Evolutionary conservation across 768 basidiomycete genomes (phyloP), one percentile per base, ranked within the genome.

Genomic region (Lactarius vividus): DNA sequence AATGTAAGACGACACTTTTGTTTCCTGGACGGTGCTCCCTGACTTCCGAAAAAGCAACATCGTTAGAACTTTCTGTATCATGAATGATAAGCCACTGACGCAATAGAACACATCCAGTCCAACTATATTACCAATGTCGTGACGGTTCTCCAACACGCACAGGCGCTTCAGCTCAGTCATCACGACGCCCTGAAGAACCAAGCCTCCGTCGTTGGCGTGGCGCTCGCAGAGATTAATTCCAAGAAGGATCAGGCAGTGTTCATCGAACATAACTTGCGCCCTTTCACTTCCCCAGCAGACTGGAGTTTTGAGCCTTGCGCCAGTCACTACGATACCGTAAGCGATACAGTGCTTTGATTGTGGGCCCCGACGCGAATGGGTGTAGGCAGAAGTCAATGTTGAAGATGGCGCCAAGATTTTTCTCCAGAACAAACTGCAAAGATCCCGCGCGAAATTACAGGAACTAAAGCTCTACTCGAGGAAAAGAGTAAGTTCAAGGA

Each of bases 271-370:
- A 94, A 94, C 72, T 74, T 85, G 40, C 80, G 88, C 39, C 80
- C 84, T 3, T 94, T 93, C 73, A 78, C 76, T 35, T 75, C 82
- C 13, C 91, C 92, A 10, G 72, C 70, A 13, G 87, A 92, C 72
- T 91, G 85, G 87, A 75, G 67, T 52, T 94, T 93, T 71, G 91
- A 94, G 73, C 88, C 91, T 16, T 91, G 88, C 67, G 68, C 81
- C 8, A 83, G 77, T 61, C 85, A 89, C 69, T 94, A 94, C 73
- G 92, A 94, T 72, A 89, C 85, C 55, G 92, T 85, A 73, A 68
- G 85, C 75, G 9, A 31, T 39, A 23, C 18, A 56, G n/a, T 20
- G 31, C 54, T 15, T 52, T 57, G 53, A 64, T n/a, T 2, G 52
- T n/a, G 29, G 11, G 37, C 56, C 33, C 62, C 16, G 26, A 23